phyloP scores from a whole-genome alignment of 352 stramenopile genomes.

The Pythium guiyangense region DNA sequence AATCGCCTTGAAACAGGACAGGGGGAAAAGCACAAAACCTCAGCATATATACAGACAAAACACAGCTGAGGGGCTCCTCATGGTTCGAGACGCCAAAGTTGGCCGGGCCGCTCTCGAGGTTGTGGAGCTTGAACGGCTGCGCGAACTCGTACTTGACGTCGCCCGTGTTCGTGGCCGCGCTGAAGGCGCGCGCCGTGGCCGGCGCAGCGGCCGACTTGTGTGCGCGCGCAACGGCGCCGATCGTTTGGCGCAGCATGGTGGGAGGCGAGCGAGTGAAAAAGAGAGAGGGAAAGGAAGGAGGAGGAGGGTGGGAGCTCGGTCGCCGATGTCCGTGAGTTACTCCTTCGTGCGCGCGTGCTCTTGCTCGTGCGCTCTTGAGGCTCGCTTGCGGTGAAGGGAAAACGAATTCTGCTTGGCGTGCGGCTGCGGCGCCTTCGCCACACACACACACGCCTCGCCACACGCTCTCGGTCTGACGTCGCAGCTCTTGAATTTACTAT shows the following conservation, averaged over 20 bases:
- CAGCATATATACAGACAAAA: too few species aligned
- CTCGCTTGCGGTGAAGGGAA: background rate
- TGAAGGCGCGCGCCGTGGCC: constrained; percentile 44
- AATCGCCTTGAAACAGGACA: too few species aligned
- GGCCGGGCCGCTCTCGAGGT: constrained; percentile 64
- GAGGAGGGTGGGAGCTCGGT: background rate
- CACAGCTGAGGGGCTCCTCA: constrained; percentile 95
- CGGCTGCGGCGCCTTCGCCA: background rate
- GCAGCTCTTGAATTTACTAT: too few species aligned
- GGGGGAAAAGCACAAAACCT: too few species aligned
- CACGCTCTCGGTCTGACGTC: too few species aligned
- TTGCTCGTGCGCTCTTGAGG: too few species aligned
- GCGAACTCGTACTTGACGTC: constrained; percentile 72
- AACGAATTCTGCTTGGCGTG: background rate
- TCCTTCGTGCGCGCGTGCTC: too few species aligned
- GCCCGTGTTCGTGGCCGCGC: constrained; percentile 30
- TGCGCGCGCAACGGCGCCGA: constrained; percentile 31
- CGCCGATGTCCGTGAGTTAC: too few species aligned
- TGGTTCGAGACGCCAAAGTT: constrained; percentile 83
- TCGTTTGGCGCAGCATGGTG: constrained; percentile 57
- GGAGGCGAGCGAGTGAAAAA: background rate
- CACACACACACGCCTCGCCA: too few species aligned
- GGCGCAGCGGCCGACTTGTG: constrained; percentile 17
- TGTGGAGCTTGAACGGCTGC: constrained; percentile 77
- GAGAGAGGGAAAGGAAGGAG: background rate